Base-by-base conservation (phyloP, 257 asterid genomes). In the Henckelia pumila region DNA sequence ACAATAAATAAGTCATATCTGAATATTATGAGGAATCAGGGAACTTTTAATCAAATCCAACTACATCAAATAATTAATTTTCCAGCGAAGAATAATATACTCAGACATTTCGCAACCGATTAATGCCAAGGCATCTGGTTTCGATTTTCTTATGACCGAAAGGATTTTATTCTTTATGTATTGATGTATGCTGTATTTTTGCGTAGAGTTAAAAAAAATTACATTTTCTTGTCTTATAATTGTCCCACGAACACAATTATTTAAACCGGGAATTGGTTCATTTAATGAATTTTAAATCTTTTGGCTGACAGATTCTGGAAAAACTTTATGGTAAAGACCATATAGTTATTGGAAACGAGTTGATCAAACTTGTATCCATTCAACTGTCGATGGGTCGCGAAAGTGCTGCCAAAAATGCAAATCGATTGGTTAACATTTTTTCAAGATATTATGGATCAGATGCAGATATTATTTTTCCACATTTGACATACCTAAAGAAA, bases 281-380 rank as follows among this genome's bases (percentile, higher is more conserved):
- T 44, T 44, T 44, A 44, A 44, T 4, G 53, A 44, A 1, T 44
- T 20, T 61, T 21, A 25, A 20, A 64, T 63, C 35, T 71, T 56
- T 73, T 66, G 70, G 25, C 9, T 24, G 28, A 72, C 95, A 93
- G 99, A 82, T 93, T 70, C 81, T 93, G 78, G 92, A 85, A 73
- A 82, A 69, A 66, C 86, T 93, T 20, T 90, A 88, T 70, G 88
- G 78, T 69, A 76, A 82, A 66, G 73, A 79, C 77, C 99, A 93
- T 85, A 82, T 93, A 17, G 95, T 63, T 67, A 82, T 90, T 53
- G 99, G 89, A 57, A 84, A 90, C 24, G 99, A 93, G 78, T 67
- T 93, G 85, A 74, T 88, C 16, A 93, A 93, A 78, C 82, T 90
- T 52, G 79, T 81, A 50, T 88, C 99, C 33, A 76, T 92, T 68